phyloP scores from a whole-genome alignment of 140 eudicot genomes.

The Flaveria floridana region DNA sequence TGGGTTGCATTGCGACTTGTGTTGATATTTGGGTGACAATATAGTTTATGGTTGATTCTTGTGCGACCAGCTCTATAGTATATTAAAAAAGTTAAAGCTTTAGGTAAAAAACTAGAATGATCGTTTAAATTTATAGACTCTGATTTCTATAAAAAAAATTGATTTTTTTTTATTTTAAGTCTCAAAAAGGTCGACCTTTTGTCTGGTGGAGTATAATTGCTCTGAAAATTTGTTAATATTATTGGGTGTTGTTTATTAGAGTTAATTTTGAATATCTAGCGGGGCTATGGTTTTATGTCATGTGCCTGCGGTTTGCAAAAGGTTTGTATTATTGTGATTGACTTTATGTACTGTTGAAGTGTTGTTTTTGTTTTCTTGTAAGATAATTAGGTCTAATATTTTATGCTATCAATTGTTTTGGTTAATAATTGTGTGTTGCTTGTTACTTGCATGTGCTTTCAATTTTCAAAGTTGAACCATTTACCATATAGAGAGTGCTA shows the following conservation, averaged over 20 bases:
- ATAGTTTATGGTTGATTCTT: too few species aligned
- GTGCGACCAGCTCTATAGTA: too few species aligned
- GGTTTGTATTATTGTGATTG: neutral
- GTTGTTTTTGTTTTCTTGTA: neutral
- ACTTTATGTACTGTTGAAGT: neutral
- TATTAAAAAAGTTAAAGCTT: too few species aligned
- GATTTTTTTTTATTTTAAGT: too few species aligned
- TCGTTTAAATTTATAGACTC: too few species aligned
- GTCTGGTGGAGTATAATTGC: too few species aligned
- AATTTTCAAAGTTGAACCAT: neutral
- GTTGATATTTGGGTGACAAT: too few species aligned
- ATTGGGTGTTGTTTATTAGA: neutral
- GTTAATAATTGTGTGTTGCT: neutral
- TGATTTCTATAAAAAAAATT: too few species aligned
- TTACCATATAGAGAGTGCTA: neutral
- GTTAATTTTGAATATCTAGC: neutral
- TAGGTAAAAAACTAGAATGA: too few species aligned
- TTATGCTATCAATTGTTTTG: neutral
- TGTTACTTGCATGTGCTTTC: neutral
- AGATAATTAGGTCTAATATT: neutral
- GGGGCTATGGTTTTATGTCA: neutral
- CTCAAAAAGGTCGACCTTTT: too few species aligned
- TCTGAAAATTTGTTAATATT: too few species aligned
- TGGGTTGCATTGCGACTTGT: too few species aligned
- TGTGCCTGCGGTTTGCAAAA: slow-evolving; percentile 1